A percentile compares a stretch with the other conserved stretches of the same genome.
phyloP scores from a whole-genome alignment of 2,329 filamentous ascomycete species.

The Sarocladiaceae sp. region DNA sequence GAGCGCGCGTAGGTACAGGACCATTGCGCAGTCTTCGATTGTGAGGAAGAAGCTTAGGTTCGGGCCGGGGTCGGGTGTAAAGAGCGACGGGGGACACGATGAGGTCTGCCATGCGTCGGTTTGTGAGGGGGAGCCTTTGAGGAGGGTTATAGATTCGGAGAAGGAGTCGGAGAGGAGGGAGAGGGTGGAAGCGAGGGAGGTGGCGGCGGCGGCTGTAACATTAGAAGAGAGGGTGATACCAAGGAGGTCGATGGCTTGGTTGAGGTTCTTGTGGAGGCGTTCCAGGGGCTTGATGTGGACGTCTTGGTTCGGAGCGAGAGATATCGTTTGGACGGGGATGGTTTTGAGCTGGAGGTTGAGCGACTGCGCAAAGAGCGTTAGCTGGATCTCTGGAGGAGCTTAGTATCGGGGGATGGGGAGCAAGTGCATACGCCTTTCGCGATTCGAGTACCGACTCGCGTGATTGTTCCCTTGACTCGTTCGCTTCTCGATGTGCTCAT shows the following conservation, averaged over 20 bases:
- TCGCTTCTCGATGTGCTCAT: conserved; percentile 84
- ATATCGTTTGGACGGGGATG: conserved; percentile 45
- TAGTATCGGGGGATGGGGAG: conserved; percentile 5
- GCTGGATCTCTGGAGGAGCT: conserved; percentile 7
- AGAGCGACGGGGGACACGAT: conserved; percentile 38
- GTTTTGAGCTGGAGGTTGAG: conserved; percentile 72
- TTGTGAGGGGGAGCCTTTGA: conserved; percentile 45
- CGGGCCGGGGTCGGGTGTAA: conserved; percentile 39
- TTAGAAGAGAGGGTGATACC: conserved; percentile 56
- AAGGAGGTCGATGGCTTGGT: conserved; percentile 76
- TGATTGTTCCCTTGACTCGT: conserved; percentile 86
- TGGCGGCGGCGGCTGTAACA: conserved; percentile 38
- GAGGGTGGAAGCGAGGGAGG: conserved; percentile 47
- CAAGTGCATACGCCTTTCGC: conserved; percentile 72
- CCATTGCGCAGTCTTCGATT: conserved; percentile 63
- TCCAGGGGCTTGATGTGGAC: conserved; percentile 65
- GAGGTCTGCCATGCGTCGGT: conserved; percentile 37
- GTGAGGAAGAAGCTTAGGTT: conserved; percentile 69
- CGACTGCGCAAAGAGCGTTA: conserved; percentile 46
- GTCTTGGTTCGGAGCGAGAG: conserved; percentile 37
- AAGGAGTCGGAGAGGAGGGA: conserved; percentile 49
- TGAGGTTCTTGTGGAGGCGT: conserved; percentile 68
- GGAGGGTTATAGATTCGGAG: conserved; percentile 41
- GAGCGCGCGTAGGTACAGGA: conserved; percentile 63
- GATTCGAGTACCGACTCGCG: conserved; percentile 81